Percentiles rank a stretch among this genome's conserved stretches.
Evolutionary conservation across 306 rosid genomes (phyloP).

Genomic region (Lablab purpureus): DNA sequence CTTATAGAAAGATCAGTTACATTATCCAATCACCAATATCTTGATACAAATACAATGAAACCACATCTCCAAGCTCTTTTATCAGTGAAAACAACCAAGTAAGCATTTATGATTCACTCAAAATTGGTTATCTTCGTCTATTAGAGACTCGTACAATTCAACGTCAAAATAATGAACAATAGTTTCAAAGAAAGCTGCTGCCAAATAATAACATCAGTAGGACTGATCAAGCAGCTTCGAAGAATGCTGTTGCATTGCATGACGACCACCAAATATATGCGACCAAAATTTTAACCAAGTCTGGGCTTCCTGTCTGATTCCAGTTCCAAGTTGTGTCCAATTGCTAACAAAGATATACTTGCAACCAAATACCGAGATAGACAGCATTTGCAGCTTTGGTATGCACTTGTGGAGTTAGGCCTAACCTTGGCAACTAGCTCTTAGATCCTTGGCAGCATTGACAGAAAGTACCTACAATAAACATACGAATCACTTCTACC

Average conservation of each 20-base stretch:
- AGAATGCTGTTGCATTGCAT: not conserved
- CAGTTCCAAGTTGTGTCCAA: not conserved
- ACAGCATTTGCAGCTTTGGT: conserved; percentile 13
- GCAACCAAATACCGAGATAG: conserved; percentile 13
- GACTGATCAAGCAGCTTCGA: not conserved
- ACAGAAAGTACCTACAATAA: conserved; percentile 30
- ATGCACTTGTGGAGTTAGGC: not conserved
- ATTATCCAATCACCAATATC: not conserved
- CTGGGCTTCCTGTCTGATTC: not conserved
- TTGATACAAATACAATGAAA: not conserved
- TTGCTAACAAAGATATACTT: not conserved
- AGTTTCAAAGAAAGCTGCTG: not conserved
- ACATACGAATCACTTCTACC: conserved; percentile 18
- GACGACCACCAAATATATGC: not conserved
- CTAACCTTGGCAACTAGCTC: conserved; percentile 1
- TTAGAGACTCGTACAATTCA: not conserved
- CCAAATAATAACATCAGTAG: not conserved
- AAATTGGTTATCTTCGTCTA: not conserved
- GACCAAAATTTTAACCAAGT: not conserved
- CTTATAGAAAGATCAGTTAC: not conserved
- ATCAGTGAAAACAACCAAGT: not conserved
- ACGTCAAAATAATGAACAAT: conserved; percentile 7
- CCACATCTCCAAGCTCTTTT: not conserved
- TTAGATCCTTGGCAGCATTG: not conserved
- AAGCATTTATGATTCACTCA: not conserved